A percentile compares a stretch with the other conserved stretches of the same genome.
These are phyloP conservation scores for Rutstroemia sydowiana DNA, from an alignment of 2,329 filamentous ascomycete genomes.

Conservation along the genomic window DNA sequence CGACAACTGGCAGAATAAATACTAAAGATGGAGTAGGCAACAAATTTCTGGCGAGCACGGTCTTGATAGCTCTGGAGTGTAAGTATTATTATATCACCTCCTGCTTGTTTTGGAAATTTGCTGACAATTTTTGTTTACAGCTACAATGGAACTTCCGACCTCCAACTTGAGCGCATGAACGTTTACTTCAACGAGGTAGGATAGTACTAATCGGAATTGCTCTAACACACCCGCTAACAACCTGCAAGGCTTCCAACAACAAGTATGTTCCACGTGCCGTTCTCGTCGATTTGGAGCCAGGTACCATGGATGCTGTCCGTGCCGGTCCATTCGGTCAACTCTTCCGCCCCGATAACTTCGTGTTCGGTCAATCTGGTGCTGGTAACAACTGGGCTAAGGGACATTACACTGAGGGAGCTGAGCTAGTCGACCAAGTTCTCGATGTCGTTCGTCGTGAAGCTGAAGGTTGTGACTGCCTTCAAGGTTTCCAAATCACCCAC, in stretches of 20 bases:
- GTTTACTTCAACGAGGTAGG: constrained; percentile 94
- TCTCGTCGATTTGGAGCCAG: constrained; percentile 98
- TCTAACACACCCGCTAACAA: constrained; percentile 23
- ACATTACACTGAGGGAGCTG: constrained; percentile 99
- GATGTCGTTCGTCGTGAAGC: constrained; percentile 98
- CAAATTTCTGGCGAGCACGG: constrained; percentile 87
- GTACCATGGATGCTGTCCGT: constrained; percentile 99
- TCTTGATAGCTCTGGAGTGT: constrained; percentile 95
- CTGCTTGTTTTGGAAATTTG: constrained; percentile 19
- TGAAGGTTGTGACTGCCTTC: constrained; percentile 97
- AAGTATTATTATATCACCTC: constrained; percentile 37
- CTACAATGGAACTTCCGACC: constrained; percentile 96
- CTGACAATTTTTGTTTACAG: constrained; percentile 38
- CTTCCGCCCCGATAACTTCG: constrained; percentile 99
- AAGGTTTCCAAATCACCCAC: constrained; percentile 99
- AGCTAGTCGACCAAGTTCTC: constrained; percentile 95
- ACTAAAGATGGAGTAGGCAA: constrained; percentile 52
- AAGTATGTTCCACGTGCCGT: constrained; percentile 99
- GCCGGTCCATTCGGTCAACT: constrained; percentile 97
- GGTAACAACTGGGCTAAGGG: constrained; percentile 99
- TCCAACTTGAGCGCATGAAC: constrained; percentile 99
- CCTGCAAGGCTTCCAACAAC: constrained; percentile 76
- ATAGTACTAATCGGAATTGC: neutral
- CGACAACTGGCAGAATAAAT: constrained; percentile 26
- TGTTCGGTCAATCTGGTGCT: constrained; percentile 98